Conservation (phyloP, 768 basidiomycete species). For the Terana coerulea region DNA sequence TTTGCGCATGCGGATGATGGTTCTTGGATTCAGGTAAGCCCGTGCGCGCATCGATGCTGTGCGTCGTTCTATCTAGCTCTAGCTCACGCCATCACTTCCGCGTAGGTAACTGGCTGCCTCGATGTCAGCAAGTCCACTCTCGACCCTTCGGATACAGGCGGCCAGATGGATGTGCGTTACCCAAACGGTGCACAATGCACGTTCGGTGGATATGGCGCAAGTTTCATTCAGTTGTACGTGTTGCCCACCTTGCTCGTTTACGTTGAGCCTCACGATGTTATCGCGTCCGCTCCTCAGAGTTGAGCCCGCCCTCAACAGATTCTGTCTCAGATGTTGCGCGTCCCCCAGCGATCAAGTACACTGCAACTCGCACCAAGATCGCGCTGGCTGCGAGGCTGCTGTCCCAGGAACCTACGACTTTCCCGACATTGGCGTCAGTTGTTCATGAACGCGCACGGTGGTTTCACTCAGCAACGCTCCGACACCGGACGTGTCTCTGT, state of each 20-base stretch:
- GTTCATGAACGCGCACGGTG: conserved; percentile 22
- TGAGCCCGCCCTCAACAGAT: conserved; percentile 42
- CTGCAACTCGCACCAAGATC: conserved; percentile 50
- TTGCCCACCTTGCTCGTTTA: neutral
- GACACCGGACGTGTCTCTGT: no score
- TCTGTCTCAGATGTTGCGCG: conserved; percentile 48
- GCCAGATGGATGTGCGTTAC: conserved; percentile 48
- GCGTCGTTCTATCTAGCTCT: neutral
- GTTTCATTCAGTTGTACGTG: conserved; percentile 48
- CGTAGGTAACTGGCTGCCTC: conserved; percentile 39
- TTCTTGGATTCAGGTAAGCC: conserved; percentile 37
- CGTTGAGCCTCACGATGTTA: conserved; percentile 1
- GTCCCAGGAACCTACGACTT: conserved; percentile 47
- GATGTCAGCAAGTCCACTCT: conserved; percentile 30
- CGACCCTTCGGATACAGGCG: conserved; percentile 36
- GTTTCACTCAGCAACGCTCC: neutral
- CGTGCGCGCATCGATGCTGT: neutral
- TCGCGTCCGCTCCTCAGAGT: conserved; percentile 28
- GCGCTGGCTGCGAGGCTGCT: conserved; percentile 37
- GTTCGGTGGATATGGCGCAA: conserved; percentile 47
- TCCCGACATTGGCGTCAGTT: conserved; percentile 30
- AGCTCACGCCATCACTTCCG: neutral
- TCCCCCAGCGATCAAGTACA: conserved; percentile 38
- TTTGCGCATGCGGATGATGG: conserved; percentile 31
- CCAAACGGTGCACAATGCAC: conserved; percentile 52